Percentiles rank a stretch among this genome's conserved stretches.
Conservation (phyloP, 1,284 basidiomycete species). For the Takashimella tepidaria region DNA sequence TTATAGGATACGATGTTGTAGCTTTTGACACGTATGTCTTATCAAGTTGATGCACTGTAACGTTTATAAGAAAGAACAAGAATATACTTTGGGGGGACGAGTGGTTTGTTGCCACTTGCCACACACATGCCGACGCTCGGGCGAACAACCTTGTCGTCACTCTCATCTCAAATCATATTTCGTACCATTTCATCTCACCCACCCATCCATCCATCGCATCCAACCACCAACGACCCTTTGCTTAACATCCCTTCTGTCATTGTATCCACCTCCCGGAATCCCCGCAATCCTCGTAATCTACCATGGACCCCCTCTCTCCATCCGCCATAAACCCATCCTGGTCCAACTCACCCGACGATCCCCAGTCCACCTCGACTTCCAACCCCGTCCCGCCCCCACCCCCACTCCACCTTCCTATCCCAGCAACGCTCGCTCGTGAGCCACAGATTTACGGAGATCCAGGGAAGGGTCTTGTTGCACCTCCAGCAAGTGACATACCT, state of each 20-base stretch:
- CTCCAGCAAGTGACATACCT: slow-evolving; percentile 7
- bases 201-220: slow-evolving; percentile 12
- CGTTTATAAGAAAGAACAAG: too few species aligned
- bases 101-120: background rate
- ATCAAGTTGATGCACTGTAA: too few species aligned
- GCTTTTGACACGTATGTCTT: too few species aligned
- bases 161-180: background rate
- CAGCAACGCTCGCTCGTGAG: slow-evolving; percentile 23
- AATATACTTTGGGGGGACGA: too few species aligned
- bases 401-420: slow-evolving; percentile 4
- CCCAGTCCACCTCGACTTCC: background rate
- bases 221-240: slow-evolving; percentile 4
- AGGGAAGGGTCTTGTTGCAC: slow-evolving; percentile 25
- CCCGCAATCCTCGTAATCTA: too few species aligned
- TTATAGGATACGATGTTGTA: too few species aligned
- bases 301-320: slow-evolving; percentile 19
- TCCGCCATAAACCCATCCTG: slow-evolving; percentile 18
- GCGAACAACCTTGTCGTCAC: background rate
- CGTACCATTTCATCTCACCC: background rate
- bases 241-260: slow-evolving; percentile 8
- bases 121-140: background rate
- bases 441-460: slow-evolving; percentile 43
- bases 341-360: slow-evolving; percentile 1
- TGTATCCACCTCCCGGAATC: background rate
- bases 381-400: slow-evolving; percentile 1